A percentile compares a stretch with the other conserved stretches of the same genome.
Conservation (phyloP, 1,284 basidiomycete species). For the Ustilago nuda region DNA sequence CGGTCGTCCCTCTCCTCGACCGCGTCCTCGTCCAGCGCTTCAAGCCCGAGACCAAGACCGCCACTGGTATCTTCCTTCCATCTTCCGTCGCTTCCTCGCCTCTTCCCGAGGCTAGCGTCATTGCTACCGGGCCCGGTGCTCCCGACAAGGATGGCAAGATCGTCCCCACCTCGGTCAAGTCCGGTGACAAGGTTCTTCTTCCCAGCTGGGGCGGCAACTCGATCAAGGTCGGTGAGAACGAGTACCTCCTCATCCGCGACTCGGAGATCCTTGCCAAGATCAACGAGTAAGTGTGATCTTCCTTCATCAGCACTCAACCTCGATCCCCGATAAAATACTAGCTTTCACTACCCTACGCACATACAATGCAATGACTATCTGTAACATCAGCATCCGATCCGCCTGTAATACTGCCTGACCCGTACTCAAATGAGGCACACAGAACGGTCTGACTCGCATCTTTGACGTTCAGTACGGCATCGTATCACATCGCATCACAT, state of each 20-base stretch:
- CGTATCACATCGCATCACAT: background rate
- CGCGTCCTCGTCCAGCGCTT: constrained; percentile 96
- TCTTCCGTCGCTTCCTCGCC: constrained; percentile 84
- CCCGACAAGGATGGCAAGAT: constrained; percentile 85
- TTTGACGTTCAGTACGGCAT: background rate
- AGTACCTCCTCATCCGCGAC: constrained; percentile 95
- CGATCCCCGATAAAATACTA: background rate
- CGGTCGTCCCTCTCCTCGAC: constrained; percentile 91
- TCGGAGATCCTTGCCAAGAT: constrained; percentile 96
- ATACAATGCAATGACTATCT: constrained; percentile 12
- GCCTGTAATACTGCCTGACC: background rate
- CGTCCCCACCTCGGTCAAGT: constrained; percentile 82
- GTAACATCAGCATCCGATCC: constrained; percentile 29
- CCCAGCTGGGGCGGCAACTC: constrained; percentile 95
- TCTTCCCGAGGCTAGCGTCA: constrained; percentile 94
- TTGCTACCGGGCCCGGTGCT: constrained; percentile 93
- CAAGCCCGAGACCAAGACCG: constrained; percentile 77
- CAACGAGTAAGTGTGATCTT: constrained; percentile 78
- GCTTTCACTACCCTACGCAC: background rate
- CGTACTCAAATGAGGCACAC: background rate
- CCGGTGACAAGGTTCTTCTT: constrained; percentile 90
- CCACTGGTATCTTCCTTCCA: constrained; percentile 87
- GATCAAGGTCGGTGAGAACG: constrained; percentile 97
- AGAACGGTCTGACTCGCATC: background rate
- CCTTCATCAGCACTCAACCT: background rate